Conservation (phyloP, 805 yeast genomes). For the Lipomyces starkeyi region DNA sequence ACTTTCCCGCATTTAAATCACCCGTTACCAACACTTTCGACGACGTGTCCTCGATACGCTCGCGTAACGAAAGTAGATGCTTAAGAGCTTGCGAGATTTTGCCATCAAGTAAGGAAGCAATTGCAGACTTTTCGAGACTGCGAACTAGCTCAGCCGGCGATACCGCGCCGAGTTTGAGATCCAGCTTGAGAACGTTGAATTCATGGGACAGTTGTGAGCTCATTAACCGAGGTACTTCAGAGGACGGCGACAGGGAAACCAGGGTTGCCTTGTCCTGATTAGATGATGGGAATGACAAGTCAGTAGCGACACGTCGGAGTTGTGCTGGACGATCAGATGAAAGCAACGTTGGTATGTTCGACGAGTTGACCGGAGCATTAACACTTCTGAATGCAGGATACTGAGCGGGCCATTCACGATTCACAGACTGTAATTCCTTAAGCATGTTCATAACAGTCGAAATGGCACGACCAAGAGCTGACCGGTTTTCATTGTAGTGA, state of each 20-base stretch:
- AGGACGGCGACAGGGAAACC: constrained; percentile 4
- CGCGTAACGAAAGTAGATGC: constrained; percentile 74
- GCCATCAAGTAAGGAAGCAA: constrained; percentile 71
- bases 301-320: constrained; percentile 28
- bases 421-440: constrained; percentile 42
- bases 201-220: constrained; percentile 31
- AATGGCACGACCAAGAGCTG: constrained; percentile 60
- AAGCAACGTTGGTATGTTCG: background rate
- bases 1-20: constrained; percentile 94
- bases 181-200: constrained; percentile 68
- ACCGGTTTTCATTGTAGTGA: constrained; percentile 74
- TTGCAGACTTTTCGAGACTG: constrained; percentile 67
- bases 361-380: constrained; percentile 6
- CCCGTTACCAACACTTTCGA: constrained; percentile 97
- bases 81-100: constrained; percentile 67
- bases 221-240: constrained; percentile 30
- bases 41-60: constrained; percentile 85
- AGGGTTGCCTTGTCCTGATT: constrained; percentile 6
- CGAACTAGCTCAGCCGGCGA: constrained; percentile 53
- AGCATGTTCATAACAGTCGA: constrained; percentile 42
- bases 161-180: constrained; percentile 60
- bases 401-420: constrained; percentile 43
- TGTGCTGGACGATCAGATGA: constrained; percentile 12
- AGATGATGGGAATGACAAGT: constrained; percentile 14
- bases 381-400: constrained; percentile 40